Conservation (phyloP, 2,329 filamentous ascomycete species). For the Ceratocystis destructans region DNA sequence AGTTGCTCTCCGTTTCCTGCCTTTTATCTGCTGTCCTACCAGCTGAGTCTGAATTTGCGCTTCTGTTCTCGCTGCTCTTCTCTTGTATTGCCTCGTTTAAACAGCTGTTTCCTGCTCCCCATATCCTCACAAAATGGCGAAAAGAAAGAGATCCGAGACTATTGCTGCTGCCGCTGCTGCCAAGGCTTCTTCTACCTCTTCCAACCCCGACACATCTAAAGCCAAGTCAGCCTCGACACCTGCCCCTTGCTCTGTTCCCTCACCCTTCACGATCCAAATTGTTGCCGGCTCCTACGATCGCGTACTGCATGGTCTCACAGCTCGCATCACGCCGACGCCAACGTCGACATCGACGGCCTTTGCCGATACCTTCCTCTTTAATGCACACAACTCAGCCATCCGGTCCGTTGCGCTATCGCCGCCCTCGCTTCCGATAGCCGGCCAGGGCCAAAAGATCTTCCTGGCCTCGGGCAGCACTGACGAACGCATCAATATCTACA, state of each 20-base stretch:
- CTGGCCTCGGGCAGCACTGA: constrained; percentile 87
- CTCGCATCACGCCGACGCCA: constrained; percentile 40
- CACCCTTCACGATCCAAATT: constrained; percentile 60
- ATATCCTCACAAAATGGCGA: constrained; percentile 29
- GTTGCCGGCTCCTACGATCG: constrained; percentile 89
- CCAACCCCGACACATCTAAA: constrained; percentile 6
- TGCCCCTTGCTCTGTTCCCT: constrained; percentile 18
- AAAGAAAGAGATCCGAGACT: constrained; percentile 35
- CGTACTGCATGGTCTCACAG: constrained; percentile 78
- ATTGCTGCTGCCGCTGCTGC: constrained; percentile 22
- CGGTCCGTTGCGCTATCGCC: constrained; percentile 78
- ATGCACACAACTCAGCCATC: constrained; percentile 80
- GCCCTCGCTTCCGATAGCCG: constrained; percentile 45
- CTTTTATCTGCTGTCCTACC: no score
- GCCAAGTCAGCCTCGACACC: background rate
- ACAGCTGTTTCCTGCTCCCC: background rate
- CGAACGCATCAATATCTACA: constrained; percentile 90
- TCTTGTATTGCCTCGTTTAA: background rate
- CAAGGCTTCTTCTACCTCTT: constrained; percentile 24
- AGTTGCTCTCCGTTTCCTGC: background rate
- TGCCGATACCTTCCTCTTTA: constrained; percentile 88
- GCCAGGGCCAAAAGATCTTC: constrained; percentile 65
- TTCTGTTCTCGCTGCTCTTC: background rate
- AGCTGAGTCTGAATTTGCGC: background rate
- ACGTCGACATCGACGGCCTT: constrained; percentile 47